These are phyloP conservation scores for Xylaria digitata DNA, from an alignment of 2,329 filamentous ascomycete genomes.

Conservation along the genomic window DNA sequence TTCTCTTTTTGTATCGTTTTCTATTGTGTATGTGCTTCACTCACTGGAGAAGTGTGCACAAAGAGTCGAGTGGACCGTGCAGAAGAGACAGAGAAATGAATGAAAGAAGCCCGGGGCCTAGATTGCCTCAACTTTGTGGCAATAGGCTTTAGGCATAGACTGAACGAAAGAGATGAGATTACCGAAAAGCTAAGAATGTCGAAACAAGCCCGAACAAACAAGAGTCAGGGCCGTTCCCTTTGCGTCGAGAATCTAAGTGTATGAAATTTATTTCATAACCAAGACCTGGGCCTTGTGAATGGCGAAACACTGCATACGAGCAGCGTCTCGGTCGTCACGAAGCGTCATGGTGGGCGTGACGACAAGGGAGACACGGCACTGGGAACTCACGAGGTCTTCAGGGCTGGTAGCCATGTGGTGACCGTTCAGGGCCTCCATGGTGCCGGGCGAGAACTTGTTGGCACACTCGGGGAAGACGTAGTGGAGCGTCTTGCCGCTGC, in stretches of 20 bases:
- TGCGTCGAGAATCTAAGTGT: neutral
- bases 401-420: constrained; percentile 34
- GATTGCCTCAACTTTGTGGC: constrained; percentile 4
- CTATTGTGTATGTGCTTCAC: neutral
- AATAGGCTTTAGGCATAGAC: neutral
- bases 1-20: constrained; percentile 4
- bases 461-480: constrained; percentile 49
- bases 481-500: constrained; percentile 47
- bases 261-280: constrained; percentile 47
- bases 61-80: neutral
- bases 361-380: constrained; percentile 47
- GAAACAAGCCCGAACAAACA: neutral
- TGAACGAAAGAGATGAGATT: neutral
- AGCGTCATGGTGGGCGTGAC: constrained; percentile 46
- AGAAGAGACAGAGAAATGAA: too few relatives aligned
- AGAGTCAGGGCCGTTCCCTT: neutral
- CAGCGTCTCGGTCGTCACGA: constrained; percentile 45
- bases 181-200: neutral
- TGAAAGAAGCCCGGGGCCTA: neutral
- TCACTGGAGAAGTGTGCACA: too few relatives aligned
- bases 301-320: constrained; percentile 38
- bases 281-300: constrained; percentile 49
- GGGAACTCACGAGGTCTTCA: constrained; percentile 43
- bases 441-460: constrained; percentile 42
- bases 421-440: constrained; percentile 47